A percentile compares a stretch with the other conserved stretches of the same genome.
These are phyloP conservation scores for Pulveroboletus sp. DNA, from an alignment of 768 basidiomycete genomes.

Conservation along the genomic window DNA sequence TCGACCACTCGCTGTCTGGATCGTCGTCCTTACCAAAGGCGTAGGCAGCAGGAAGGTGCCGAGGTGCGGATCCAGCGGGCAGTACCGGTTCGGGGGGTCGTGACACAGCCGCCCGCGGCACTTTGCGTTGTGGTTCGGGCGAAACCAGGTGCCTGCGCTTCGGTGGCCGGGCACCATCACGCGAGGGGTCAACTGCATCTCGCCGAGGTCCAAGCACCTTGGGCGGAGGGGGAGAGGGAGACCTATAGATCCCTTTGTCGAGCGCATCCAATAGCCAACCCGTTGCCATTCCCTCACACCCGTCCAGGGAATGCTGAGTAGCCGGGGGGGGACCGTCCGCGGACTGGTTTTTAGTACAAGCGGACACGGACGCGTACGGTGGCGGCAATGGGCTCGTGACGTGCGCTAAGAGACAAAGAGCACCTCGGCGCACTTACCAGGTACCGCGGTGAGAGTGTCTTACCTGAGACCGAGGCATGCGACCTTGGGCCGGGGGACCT, in stretches of 20 bases:
- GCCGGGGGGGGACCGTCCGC: not conserved
- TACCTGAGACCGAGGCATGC: conserved; percentile 11
- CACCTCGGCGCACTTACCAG: conserved; percentile 6
- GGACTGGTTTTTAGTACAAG: not conserved
- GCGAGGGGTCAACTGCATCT: not conserved
- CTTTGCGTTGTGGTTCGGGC: conserved; percentile 6
- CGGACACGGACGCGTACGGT: not conserved
- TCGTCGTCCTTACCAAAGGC: conserved; percentile 17
- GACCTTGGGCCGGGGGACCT: conserved; percentile 10
- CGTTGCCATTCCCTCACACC: not conserved
- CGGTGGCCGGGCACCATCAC: conserved; percentile 5
- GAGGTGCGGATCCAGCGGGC: not conserved
- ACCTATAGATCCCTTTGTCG: not conserved
- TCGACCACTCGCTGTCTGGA: conserved; percentile 21
- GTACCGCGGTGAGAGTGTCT: conserved; percentile 1
- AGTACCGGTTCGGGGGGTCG: not conserved
- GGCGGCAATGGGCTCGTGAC: not conserved
- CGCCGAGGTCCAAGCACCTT: too few relatives aligned
- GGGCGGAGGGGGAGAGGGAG: not conserved
- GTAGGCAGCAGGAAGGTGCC: conserved; percentile 12
- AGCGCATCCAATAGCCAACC: conserved; percentile 6
- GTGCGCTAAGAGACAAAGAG: conserved; percentile 5
- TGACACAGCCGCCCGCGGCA: not conserved
- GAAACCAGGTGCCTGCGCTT: conserved; percentile 3
- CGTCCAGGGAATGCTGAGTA: not conserved